Conservation (phyloP, 2,329 filamentous ascomycete genomes). For the Scedosporium apiospermum region DNA sequence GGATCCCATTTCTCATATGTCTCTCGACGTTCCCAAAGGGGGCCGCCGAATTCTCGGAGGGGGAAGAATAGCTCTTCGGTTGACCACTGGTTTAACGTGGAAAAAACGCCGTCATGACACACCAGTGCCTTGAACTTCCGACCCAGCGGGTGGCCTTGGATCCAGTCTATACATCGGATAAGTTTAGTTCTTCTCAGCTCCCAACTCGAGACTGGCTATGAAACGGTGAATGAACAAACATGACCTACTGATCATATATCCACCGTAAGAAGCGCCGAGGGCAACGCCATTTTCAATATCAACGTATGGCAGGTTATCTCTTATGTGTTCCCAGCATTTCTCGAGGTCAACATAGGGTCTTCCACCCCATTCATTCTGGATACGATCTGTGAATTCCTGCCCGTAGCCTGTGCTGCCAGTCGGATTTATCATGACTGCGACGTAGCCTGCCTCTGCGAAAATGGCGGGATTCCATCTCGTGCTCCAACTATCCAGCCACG, state of each 20-base stretch:
- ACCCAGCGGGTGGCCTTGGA: slow-evolving; percentile 76
- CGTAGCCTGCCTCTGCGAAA: slow-evolving; percentile 80
- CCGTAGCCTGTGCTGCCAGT: slow-evolving; percentile 79
- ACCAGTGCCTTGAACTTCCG: slow-evolving; percentile 81
- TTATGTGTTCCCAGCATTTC: slow-evolving; percentile 66
- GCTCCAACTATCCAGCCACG: slow-evolving; percentile 68
- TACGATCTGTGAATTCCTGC: slow-evolving; percentile 66
- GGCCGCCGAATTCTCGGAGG: slow-evolving; percentile 56
- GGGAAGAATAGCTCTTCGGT: slow-evolving; percentile 65
- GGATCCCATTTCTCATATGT: slow-evolving; percentile 65
- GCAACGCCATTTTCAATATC: slow-evolving; percentile 63
- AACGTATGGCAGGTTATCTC: slow-evolving; percentile 54
- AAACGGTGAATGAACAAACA: slow-evolving; percentile 11
- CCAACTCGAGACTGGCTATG: no score
- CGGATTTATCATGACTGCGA: slow-evolving; percentile 73
- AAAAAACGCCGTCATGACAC: slow-evolving; percentile 81
- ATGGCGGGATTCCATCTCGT: slow-evolving; percentile 80
- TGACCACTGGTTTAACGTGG: slow-evolving; percentile 53
- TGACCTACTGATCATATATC: slow-evolving; percentile 60
- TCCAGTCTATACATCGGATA: slow-evolving; percentile 54
- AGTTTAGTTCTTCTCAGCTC: not conserved
- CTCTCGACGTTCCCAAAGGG: slow-evolving; percentile 50
- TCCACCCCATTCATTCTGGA: slow-evolving; percentile 75
- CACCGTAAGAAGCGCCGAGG: slow-evolving; percentile 65
- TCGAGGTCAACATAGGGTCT: slow-evolving; percentile 76